A percentile compares a stretch with the other conserved stretches of the same genome.
phyloP scores from a whole-genome alignment of 169 alveolate species.

The Pseudocohnilembus persalinus region DNA sequence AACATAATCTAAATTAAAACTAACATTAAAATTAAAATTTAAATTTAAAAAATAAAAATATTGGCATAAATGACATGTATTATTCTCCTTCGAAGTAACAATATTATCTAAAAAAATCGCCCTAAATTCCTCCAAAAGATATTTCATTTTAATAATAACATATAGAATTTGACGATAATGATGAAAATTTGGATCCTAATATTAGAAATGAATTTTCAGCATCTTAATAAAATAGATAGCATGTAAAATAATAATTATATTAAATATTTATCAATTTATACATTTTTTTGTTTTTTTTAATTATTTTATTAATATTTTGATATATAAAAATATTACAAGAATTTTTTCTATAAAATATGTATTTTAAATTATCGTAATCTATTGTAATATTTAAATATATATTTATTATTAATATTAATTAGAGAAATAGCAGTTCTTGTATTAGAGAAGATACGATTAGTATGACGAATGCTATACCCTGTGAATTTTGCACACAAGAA shows the following conservation, averaged over 20 bases:
- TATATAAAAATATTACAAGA: no score
- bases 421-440: neutral
- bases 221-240: neutral
- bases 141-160: no score
- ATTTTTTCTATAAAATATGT: no score
- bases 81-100: neutral
- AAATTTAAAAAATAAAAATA: no score
- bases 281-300: no score
- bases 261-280: neutral
- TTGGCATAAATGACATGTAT: neutral
- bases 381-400: no score
- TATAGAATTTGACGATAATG: neutral
- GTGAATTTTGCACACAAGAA: neutral
- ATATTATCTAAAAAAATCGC: neutral
- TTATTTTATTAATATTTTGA: no score
- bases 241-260: no score
- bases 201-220: neutral
- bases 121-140: neutral
- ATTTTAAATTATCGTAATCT: no score
- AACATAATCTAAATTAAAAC: no score
- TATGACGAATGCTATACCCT: neutral
- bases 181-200: neutral
- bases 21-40: no score
- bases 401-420: no score
- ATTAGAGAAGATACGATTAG: neutral